Evolutionary conservation across 148 eudicot species (phyloP).

Genomic region (Fagopyrum tataricum): DNA sequence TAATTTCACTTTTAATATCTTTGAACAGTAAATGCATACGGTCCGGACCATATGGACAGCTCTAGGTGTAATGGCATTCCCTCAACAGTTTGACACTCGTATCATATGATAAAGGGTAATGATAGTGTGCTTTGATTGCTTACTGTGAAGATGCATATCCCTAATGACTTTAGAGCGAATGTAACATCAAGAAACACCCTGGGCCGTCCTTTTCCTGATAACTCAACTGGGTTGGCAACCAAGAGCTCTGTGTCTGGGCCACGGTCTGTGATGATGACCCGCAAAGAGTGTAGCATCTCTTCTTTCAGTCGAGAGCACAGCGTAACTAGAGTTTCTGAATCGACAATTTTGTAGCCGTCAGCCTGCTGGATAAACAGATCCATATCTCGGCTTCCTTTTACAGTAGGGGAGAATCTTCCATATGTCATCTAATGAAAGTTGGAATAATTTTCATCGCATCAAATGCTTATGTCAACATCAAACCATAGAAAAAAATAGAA

Average conservation of each 20-base stretch:
- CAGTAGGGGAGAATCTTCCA: slow-evolving; percentile 56
- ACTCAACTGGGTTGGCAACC: slow-evolving; percentile 83
- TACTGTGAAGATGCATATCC: slow-evolving; percentile 79
- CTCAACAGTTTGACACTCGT: too few relatives aligned
- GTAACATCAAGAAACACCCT: slow-evolving; percentile 73
- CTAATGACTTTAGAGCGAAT: slow-evolving; percentile 61
- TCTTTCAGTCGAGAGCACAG: slow-evolving; percentile 54
- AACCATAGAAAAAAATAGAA: background rate
- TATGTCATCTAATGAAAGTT: slow-evolving; percentile 43
- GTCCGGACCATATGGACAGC: too few relatives aligned
- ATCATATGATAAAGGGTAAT: too few relatives aligned
- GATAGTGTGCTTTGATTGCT: slow-evolving; percentile 18
- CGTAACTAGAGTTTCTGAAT: slow-evolving; percentile 42
- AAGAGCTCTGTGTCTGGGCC: slow-evolving; percentile 86
- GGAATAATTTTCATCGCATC: background rate
- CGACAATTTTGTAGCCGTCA: slow-evolving; percentile 72
- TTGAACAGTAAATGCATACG: too few relatives aligned
- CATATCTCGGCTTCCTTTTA: slow-evolving; percentile 55
- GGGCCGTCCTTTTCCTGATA: slow-evolving; percentile 71
- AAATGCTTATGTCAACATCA: background rate
- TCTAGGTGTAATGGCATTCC: too few relatives aligned
- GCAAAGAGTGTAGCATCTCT: slow-evolving; percentile 80
- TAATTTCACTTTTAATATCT: too few relatives aligned
- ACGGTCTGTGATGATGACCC: slow-evolving; percentile 65
- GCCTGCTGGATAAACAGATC: slow-evolving; percentile 61